Percentiles rank a stretch among this genome's conserved stretches.
These are phyloP conservation scores for Beauveria sp. DNA, from an alignment of 2,329 filamentous ascomycete species.

Conservation along the genomic window DNA sequence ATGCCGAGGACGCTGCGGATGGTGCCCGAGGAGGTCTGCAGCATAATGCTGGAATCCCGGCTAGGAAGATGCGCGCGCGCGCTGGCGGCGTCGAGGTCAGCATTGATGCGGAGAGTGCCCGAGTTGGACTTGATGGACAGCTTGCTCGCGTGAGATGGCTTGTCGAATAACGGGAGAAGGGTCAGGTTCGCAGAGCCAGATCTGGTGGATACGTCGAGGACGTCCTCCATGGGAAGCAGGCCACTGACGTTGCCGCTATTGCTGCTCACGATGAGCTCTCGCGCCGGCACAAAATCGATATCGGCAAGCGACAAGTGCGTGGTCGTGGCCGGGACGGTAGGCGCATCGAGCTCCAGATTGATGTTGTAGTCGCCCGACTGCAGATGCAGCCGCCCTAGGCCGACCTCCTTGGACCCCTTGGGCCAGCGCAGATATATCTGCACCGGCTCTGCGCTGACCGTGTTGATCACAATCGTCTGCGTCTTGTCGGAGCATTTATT, in stretches of 20 bases:
- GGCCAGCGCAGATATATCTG: background rate
- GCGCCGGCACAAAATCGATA: background rate
- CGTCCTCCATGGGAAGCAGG: background rate
- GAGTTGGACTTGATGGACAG: background rate
- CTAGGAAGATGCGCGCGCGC: background rate
- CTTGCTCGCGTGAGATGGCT: background rate
- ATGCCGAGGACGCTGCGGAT: background rate
- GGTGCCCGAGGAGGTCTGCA: background rate
- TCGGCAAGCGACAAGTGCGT: background rate
- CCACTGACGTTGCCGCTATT: background rate
- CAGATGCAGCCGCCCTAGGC: background rate
- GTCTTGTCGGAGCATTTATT: background rate
- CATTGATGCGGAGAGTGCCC: background rate
- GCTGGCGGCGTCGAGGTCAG: background rate
- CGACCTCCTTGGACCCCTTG: background rate
- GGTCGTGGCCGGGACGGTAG: background rate
- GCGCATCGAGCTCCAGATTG: background rate
- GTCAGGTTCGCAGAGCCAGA: background rate
- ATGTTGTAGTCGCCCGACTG: background rate
- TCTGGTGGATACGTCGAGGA: background rate
- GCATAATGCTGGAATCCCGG: background rate
- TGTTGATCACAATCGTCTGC: background rate
- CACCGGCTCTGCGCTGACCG: background rate
- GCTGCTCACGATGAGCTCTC: background rate
- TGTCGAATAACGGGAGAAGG: background rate